Conservation (phyloP, 2,329 filamentous ascomycete species). For the Alternaria hordeiaustralica region DNA sequence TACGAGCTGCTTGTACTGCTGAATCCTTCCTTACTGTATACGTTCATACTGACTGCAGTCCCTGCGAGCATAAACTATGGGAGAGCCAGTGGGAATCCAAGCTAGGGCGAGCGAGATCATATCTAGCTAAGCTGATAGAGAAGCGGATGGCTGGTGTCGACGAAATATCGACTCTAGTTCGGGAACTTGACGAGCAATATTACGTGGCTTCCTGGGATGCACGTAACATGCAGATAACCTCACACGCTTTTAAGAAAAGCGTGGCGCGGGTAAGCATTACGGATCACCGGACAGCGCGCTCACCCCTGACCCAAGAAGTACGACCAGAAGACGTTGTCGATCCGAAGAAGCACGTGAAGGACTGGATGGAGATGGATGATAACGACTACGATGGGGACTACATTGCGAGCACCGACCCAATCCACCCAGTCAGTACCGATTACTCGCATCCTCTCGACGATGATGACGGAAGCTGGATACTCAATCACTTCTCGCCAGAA, state of each 20-base stretch:
- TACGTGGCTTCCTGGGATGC: slow-evolving; percentile 20
- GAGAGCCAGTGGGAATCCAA: slow-evolving; percentile 21
- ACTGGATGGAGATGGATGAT: slow-evolving; percentile 7
- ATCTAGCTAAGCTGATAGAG: slow-evolving; percentile 9
- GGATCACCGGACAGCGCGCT: not conserved
- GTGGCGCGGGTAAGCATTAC: slow-evolving; percentile 11
- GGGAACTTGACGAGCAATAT: slow-evolving; percentile 18
- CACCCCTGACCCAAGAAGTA: slow-evolving; percentile 25
- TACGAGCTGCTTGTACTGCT: slow-evolving; percentile 34
- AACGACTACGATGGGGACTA: slow-evolving; percentile 27
- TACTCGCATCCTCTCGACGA: slow-evolving; percentile 20
- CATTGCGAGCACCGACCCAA: slow-evolving; percentile 27
- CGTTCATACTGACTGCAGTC: slow-evolving; percentile 21
- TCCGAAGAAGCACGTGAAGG: not conserved
- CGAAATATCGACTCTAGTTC: slow-evolving; percentile 14
- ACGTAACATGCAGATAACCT: slow-evolving; percentile 4
- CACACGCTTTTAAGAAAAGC: slow-evolving; percentile 3
- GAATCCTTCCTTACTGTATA: slow-evolving; percentile 30
- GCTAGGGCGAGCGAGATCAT: slow-evolving; percentile 19
- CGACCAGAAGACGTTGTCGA: slow-evolving; percentile 24
- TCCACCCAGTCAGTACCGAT: slow-evolving; percentile 28
- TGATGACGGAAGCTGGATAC: slow-evolving; percentile 17
- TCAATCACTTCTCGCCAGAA: slow-evolving; percentile 7
- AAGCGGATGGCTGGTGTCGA: not conserved
- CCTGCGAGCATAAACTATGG: slow-evolving; percentile 32